phyloP scores from a whole-genome alignment of 2,329 filamentous ascomycete genomes.

The Podosphaera aphanis region DNA sequence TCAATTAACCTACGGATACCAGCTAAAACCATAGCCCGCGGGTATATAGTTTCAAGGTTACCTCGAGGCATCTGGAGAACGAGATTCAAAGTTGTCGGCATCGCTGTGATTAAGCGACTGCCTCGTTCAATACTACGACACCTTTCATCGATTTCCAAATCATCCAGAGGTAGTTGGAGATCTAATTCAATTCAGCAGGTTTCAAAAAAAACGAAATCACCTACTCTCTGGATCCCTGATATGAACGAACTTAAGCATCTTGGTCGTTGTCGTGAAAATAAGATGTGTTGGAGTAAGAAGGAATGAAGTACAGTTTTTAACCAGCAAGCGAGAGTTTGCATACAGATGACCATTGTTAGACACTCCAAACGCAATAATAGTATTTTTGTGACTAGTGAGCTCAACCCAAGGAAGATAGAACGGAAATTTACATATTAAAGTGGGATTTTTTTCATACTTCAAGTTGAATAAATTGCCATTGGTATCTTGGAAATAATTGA shows the following conservation, averaged over 20 bases:
- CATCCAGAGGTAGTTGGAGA: slow-evolving; percentile 63
- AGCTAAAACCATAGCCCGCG: slow-evolving; percentile 73
- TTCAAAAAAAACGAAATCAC: slow-evolving; percentile 4
- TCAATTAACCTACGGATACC: slow-evolving; percentile 69
- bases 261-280: slow-evolving; percentile 77
- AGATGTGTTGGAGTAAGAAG: slow-evolving; percentile 59
- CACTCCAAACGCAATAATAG: slow-evolving; percentile 28
- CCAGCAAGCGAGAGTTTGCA: slow-evolving; percentile 48
- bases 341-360: slow-evolving; percentile 58
- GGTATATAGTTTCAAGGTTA: slow-evolving; percentile 86
- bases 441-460: slow-evolving; percentile 2
- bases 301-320: slow-evolving; percentile 84
- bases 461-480: slow-evolving; percentile 13
- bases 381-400: slow-evolving; percentile 8
- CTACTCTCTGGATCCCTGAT: slow-evolving; percentile 40
- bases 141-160: slow-evolving; percentile 76
- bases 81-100: slow-evolving; percentile 67
- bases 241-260: slow-evolving; percentile 86
- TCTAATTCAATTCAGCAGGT: slow-evolving; percentile 23
- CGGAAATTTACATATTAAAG: slow-evolving; percentile 13
- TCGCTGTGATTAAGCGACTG: slow-evolving; percentile 64
- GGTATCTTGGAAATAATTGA: slow-evolving; percentile 12
- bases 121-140: slow-evolving; percentile 84
- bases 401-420: slow-evolving; percentile 16
- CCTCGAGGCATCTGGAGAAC: slow-evolving; percentile 88